Conservation (phyloP, 2,329 filamentous ascomycete species). For the Diplodia intermedia region DNA sequence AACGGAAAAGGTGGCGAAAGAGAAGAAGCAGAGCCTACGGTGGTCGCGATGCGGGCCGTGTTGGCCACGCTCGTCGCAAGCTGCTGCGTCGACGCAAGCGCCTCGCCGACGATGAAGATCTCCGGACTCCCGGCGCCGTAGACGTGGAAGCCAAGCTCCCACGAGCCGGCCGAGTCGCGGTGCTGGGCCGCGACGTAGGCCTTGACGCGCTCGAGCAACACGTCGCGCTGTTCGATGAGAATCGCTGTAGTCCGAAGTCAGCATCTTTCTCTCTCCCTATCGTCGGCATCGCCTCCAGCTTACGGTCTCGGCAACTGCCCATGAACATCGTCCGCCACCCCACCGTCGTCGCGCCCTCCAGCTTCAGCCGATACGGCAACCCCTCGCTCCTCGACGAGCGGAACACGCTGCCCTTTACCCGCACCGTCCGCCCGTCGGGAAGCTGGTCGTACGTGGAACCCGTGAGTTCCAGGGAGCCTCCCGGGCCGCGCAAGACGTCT, state of each 20-base stretch:
- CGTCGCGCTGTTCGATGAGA: neutral
- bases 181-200: neutral
- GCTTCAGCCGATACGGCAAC: slow-evolving; percentile 55
- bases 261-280: too few relatives aligned
- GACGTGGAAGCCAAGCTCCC: neutral
- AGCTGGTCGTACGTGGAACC: neutral
- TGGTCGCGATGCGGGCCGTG: slow-evolving; percentile 48
- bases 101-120: slow-evolving; percentile 58
- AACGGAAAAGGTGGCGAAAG: too few relatives aligned
- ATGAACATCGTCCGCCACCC: slow-evolving; percentile 58
- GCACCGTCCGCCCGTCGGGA: neutral
- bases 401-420: neutral
- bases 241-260: neutral
- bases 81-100: slow-evolving; percentile 54
- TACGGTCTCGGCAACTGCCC: slow-evolving; percentile 54
- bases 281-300: neutral
- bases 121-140: neutral
- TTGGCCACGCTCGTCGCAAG: slow-evolving; percentile 54
- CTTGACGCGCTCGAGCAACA: slow-evolving; percentile 1
- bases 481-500: neutral
- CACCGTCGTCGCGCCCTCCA: slow-evolving; percentile 55
- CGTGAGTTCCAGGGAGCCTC: neutral
- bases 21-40: neutral
- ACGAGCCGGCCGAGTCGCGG: neutral
- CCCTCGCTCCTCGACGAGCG: slow-evolving; percentile 35